phyloP scores from a whole-genome alignment of 2,329 filamentous ascomycete genomes.

The Cucurbitaria berberidis region DNA sequence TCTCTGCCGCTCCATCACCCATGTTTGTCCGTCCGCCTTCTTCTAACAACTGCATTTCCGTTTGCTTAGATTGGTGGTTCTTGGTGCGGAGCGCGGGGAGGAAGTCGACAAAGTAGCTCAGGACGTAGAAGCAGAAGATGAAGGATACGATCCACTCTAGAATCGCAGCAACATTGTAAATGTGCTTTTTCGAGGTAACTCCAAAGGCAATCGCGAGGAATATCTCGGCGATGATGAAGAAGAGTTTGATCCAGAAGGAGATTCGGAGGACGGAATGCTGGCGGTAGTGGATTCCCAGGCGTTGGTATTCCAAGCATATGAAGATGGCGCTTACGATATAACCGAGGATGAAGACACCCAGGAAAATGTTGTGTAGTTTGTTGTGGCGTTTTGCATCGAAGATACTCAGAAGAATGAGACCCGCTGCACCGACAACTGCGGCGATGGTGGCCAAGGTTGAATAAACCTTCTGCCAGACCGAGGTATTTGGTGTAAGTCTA shows the following conservation, averaged over 20 bases:
- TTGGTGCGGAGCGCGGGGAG: constrained; percentile 74
- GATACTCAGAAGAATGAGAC: constrained; percentile 81
- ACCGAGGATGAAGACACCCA: constrained; percentile 82
- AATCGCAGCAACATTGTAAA: constrained; percentile 73
- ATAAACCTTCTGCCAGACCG: constrained; percentile 66
- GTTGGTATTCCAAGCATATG: constrained; percentile 88
- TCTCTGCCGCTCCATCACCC: constrained; percentile 35
- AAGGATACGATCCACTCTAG: constrained; percentile 82
- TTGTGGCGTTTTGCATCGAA: constrained; percentile 80
- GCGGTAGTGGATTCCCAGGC: constrained; percentile 79
- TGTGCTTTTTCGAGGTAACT: constrained; percentile 56
- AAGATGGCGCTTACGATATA: constrained; percentile 87
- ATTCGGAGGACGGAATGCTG: constrained; percentile 73
- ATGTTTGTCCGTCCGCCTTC: constrained; percentile 18
- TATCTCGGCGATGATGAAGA: constrained; percentile 82
- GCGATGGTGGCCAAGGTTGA: constrained; percentile 67
- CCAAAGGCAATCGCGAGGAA: constrained; percentile 76
- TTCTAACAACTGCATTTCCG: constrained; percentile 44
- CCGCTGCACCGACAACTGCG: constrained; percentile 76
- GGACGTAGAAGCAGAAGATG: constrained; percentile 85
- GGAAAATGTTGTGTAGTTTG: constrained; percentile 73
- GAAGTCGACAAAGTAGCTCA: constrained; percentile 87
- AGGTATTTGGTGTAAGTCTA: constrained; percentile 77
- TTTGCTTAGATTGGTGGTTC: constrained; percentile 47
- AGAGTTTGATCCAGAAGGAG: constrained; percentile 87